Evolutionary conservation across 768 basidiomycete species (phyloP).

Genomic region (Mycena pura): DNA sequence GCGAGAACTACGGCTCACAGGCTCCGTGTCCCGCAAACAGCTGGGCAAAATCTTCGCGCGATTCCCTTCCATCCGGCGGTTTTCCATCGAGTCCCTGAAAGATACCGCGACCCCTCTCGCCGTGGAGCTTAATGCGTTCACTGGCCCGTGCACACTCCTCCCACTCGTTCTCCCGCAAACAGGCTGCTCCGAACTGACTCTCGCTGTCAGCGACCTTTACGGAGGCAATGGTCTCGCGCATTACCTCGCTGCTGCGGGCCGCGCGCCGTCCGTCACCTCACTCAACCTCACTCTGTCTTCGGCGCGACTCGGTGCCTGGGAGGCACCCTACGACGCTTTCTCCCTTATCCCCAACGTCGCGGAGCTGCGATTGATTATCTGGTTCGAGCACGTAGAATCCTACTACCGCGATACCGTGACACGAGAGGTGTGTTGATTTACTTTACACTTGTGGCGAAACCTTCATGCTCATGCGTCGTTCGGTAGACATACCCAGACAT

Average conservation of each 20-base stretch:
- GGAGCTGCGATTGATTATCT: neutral
- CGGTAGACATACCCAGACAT: neutral
- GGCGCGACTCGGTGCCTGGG: neutral
- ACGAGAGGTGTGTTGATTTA: neutral
- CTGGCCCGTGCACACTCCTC: neutral
- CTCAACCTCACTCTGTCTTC: neutral
- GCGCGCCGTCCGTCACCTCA: neutral
- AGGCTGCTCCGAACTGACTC: neutral
- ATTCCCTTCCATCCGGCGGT: neutral
- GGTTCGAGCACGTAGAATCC: neutral
- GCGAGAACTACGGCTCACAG: neutral
- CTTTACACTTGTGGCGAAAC: neutral
- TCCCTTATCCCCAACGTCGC: neutral
- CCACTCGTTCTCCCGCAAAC: neutral
- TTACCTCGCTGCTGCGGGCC: neutral
- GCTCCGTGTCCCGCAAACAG: neutral
- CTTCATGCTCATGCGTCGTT: neutral
- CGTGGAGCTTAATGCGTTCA: neutral
- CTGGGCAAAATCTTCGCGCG: neutral
- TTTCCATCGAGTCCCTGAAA: neutral
- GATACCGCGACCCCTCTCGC: neutral
- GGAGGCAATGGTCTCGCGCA: neutral
- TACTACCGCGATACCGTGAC: neutral
- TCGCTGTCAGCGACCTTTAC: neutral
- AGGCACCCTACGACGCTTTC: neutral